Conservation (phyloP, 305 asterid genomes). For the Salvia sclarea region DNA sequence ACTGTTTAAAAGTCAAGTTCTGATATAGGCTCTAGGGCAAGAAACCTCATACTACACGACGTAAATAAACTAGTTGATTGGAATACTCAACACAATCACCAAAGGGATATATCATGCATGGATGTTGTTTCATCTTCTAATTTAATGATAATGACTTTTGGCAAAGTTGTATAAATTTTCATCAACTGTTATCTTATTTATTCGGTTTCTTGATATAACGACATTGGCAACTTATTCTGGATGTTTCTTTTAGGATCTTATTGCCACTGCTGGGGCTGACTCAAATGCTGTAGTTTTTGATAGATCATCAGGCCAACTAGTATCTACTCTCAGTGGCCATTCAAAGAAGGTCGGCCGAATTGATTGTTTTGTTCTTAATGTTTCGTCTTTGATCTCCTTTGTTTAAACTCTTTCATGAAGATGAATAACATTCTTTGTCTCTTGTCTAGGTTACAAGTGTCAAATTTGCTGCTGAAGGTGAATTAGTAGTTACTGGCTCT, state of each 20-base stretch:
- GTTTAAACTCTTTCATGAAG: background rate
- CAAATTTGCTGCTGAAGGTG: constrained; percentile 84
- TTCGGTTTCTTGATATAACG: constrained; percentile 11
- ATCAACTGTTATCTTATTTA: background rate
- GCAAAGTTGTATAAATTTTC: background rate
- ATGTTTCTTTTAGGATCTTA: constrained; percentile 62
- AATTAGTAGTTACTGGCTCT: constrained; percentile 76
- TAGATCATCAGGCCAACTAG: constrained; percentile 82
- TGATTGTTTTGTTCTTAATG: constrained; percentile 12
- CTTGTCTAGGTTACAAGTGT: constrained; percentile 77
- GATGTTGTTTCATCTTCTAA: background rate
- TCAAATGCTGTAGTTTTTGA: constrained; percentile 84
- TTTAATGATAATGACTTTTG: background rate
- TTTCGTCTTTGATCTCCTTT: background rate
- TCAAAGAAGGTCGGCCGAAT: constrained; percentile 72
- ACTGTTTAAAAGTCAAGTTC: constrained; percentile 10
- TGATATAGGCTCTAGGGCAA: constrained; percentile 9
- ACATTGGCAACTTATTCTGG: constrained; percentile 1
- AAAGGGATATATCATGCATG: background rate
- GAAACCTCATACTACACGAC: constrained; percentile 3
- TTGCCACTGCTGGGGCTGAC: constrained; percentile 95
- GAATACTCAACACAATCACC: background rate
- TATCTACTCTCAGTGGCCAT: constrained; percentile 91
- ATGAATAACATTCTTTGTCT: constrained; percentile 14
- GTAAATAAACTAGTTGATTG: constrained; percentile 10